Evolutionary conservation across 768 basidiomycete genomes (phyloP).

Genomic region (Leucosporidium scottii): DNA sequence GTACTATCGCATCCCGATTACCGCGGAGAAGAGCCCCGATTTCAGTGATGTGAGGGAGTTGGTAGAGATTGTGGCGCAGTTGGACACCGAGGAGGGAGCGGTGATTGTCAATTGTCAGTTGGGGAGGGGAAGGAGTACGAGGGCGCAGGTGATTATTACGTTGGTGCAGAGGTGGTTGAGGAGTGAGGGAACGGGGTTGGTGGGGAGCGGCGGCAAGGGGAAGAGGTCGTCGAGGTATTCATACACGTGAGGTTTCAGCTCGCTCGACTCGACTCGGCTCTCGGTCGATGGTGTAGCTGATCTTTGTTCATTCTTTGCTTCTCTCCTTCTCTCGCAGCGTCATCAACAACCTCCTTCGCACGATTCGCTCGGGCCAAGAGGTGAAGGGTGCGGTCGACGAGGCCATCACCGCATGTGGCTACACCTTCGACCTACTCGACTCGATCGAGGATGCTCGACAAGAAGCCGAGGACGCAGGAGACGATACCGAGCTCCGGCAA

Average conservation of each 20-base stretch:
- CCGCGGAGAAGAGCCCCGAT: constrained; percentile 62
- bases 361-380: constrained; percentile 65
- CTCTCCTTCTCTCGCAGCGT: constrained; percentile 52
- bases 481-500: constrained; percentile 52
- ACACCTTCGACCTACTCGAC: constrained; percentile 76
- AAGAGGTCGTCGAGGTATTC: too few species aligned
- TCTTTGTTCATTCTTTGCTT: too few species aligned
- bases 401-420: constrained; percentile 73
- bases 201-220: too few species aligned
- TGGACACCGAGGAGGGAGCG: constrained; percentile 38
- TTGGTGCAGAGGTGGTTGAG: constrained; percentile 76
- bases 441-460: constrained; percentile 75
- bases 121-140: constrained; percentile 74
- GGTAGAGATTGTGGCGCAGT: constrained; percentile 53
- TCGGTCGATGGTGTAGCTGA: too few species aligned
- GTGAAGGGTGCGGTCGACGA: constrained; percentile 80
- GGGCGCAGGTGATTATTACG: constrained; percentile 79
- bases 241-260: too few species aligned
- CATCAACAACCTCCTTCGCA: constrained; percentile 64
- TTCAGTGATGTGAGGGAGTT: constrained; percentile 52
- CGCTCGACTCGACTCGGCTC: too few species aligned
- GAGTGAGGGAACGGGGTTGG: too few species aligned
- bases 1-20: constrained; percentile 84
- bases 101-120: constrained; percentile 95
- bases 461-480: constrained; percentile 67